phyloP scores from a whole-genome alignment of 106 monocot genomes.

The Amphibolis antarctica region DNA sequence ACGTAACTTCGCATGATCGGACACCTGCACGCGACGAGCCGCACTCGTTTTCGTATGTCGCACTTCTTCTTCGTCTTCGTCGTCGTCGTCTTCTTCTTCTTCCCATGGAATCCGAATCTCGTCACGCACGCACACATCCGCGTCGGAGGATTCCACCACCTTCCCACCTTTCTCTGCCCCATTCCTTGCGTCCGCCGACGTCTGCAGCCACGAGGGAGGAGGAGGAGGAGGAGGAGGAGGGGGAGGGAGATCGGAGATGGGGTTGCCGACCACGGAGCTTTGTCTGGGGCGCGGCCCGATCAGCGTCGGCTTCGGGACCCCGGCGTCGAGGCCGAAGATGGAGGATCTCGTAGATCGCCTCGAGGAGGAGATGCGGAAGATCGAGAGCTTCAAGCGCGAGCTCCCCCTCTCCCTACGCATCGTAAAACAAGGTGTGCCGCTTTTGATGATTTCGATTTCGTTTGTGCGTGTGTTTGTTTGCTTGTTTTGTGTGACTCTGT shows the following conservation, averaged over 20 bases:
- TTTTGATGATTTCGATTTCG: neutral
- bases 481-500: neutral
- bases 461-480: neutral
- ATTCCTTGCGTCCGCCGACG: neutral
- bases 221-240: neutral
- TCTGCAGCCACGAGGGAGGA: neutral
- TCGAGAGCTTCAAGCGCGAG: conserved; percentile 9
- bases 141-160: neutral
- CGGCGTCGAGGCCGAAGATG: neutral
- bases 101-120: neutral
- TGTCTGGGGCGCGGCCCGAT: neutral
- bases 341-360: neutral
- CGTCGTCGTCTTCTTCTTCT: no score
- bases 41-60: conserved; percentile 2
- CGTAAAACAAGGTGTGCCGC: conserved; percentile 2
- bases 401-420: neutral
- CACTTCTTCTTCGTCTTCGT: neutral
- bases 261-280: neutral
- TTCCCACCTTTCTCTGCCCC: neutral
- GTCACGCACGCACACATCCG: no score
- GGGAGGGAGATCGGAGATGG: neutral
- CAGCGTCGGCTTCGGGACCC: neutral
- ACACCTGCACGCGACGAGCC: conserved; percentile 4
- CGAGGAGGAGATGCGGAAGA: conserved; percentile 12
- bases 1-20: neutral